Evolutionary conservation across 345 rosid genomes (phyloP).

Genomic region (Litchi chinensis): DNA sequence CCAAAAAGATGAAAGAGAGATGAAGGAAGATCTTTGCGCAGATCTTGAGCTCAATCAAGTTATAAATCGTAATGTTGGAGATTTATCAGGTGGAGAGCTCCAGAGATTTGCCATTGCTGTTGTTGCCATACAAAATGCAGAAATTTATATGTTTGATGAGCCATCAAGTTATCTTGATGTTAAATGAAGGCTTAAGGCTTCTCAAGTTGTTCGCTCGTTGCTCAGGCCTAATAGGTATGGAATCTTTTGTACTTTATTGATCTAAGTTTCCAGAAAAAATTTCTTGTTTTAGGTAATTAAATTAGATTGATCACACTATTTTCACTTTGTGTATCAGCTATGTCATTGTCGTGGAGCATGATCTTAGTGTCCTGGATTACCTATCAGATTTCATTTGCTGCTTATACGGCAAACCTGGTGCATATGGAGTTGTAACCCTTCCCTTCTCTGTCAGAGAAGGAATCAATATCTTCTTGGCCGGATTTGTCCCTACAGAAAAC

Average conservation of each 20-base stretch:
- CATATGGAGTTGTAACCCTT: conserved; percentile 96
- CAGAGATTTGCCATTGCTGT: conserved; percentile 99
- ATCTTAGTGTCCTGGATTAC: conserved; percentile 95
- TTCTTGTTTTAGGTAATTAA: background rate
- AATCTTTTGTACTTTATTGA: conserved; percentile 7
- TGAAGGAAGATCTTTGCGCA: conserved; percentile 71
- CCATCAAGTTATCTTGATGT: conserved; percentile 99
- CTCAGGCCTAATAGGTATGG: conserved; percentile 84
- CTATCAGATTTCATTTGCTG: conserved; percentile 97
- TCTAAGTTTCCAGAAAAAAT: conserved; percentile 16
- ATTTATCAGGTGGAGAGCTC: conserved; percentile 97
- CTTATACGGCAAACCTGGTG: conserved; percentile 98
- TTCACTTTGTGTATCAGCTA: conserved; percentile 57
- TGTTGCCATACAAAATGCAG: conserved; percentile 95
- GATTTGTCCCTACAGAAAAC: conserved; percentile 95
- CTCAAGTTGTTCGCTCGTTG: conserved; percentile 88
- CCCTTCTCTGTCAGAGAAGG: conserved; percentile 99
- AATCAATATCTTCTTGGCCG: conserved; percentile 93
- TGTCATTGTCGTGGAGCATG: conserved; percentile 99
- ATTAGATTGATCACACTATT: background rate
- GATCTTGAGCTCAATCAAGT: conserved; percentile 94
- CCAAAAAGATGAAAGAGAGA: conserved; percentile 82
- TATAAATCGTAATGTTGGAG: conserved; percentile 85
- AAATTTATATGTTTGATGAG: conserved; percentile 98
- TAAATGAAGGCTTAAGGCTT: conserved; percentile 96